Conservation (phyloP, 805 yeast species). For the Lipomyces mesembrius region DNA sequence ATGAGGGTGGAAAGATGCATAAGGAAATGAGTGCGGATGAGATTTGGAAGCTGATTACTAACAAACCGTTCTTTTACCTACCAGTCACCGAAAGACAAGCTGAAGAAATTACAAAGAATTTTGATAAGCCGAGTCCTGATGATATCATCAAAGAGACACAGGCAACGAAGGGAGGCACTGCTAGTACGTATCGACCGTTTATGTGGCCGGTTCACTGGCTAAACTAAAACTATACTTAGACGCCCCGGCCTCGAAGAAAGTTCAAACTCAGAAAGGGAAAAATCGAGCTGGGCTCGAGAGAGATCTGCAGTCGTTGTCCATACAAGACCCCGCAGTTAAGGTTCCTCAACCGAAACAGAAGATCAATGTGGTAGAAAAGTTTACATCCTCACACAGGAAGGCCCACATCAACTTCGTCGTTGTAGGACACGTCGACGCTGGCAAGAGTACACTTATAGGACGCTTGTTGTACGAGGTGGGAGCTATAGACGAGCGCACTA, state of each 20-base stretch:
- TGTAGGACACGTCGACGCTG: constrained; percentile 83
- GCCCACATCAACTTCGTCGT: constrained; percentile 75
- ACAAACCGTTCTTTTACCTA: constrained; percentile 45
- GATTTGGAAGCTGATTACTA: constrained; percentile 46
- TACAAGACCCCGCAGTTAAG: constrained; percentile 33
- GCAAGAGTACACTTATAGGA: constrained; percentile 81
- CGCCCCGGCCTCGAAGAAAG: neutral
- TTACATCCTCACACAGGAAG: constrained; percentile 49
- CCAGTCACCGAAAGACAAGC: constrained; percentile 45
- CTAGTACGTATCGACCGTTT: neutral
- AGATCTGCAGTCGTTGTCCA: constrained; percentile 23
- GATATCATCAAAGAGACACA: constrained; percentile 69
- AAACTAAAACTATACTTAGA: neutral
- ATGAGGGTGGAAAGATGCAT: neutral
- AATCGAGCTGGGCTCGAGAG: constrained; percentile 21
- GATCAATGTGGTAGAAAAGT: constrained; percentile 51
- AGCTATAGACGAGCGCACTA: constrained; percentile 65
- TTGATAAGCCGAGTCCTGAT: constrained; percentile 80
- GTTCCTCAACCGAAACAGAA: constrained; percentile 52
- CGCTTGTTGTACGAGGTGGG: constrained; percentile 69
- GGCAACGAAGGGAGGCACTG: constrained; percentile 34
- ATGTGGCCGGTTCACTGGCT: neutral
- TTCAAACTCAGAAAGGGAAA: neutral
- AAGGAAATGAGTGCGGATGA: constrained; percentile 23
- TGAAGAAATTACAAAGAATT: constrained; percentile 55